phyloP scores from a whole-genome alignment of 2,329 filamentous ascomycete species.

The Cladosporium sp. region DNA sequence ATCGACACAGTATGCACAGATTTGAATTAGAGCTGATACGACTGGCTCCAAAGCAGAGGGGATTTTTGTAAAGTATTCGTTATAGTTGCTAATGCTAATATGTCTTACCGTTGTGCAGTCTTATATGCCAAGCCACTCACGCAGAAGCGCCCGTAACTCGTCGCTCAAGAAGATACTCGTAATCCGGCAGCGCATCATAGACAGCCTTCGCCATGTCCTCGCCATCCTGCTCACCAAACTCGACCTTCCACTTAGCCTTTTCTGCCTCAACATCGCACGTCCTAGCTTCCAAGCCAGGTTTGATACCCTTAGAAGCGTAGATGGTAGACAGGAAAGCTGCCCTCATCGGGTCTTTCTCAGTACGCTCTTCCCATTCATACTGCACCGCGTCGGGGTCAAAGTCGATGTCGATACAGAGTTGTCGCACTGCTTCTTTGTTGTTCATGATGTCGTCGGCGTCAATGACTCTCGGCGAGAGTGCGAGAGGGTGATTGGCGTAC shows the following conservation, averaged over 20 bases:
- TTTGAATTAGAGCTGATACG: no score
- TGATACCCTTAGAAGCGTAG: slow-evolving; percentile 12
- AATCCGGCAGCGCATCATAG: slow-evolving; percentile 15
- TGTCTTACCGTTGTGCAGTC: no score
- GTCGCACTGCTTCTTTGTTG: slow-evolving; percentile 1
- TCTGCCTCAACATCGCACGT: slow-evolving; percentile 13
- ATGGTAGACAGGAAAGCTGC: slow-evolving; percentile 10
- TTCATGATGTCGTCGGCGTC: slow-evolving; percentile 20
- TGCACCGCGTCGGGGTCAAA: slow-evolving; percentile 14
- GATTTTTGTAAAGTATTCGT: no score
- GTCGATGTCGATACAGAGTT: slow-evolving; percentile 7
- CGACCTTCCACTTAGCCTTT: slow-evolving; percentile 13
- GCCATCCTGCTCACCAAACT: slow-evolving; percentile 15
- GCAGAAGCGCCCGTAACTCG: not conserved
- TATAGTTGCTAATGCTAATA: no score
- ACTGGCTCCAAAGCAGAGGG: no score
- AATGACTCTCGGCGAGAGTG: slow-evolving; percentile 13
- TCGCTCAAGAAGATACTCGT: slow-evolving; percentile 14
- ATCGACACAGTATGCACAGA: no score
- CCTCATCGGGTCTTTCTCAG: slow-evolving; percentile 13
- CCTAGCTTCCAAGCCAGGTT: slow-evolving; percentile 6
- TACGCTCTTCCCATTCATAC: slow-evolving; percentile 13
- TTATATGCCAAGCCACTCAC: not conserved
- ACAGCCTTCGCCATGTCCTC: slow-evolving; percentile 11
- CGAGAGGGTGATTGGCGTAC: slow-evolving; percentile 6